Evolutionary conservation across 2,329 filamentous ascomycete genomes (phyloP).

Genomic region (Exophiala phaeomuriformis): DNA sequence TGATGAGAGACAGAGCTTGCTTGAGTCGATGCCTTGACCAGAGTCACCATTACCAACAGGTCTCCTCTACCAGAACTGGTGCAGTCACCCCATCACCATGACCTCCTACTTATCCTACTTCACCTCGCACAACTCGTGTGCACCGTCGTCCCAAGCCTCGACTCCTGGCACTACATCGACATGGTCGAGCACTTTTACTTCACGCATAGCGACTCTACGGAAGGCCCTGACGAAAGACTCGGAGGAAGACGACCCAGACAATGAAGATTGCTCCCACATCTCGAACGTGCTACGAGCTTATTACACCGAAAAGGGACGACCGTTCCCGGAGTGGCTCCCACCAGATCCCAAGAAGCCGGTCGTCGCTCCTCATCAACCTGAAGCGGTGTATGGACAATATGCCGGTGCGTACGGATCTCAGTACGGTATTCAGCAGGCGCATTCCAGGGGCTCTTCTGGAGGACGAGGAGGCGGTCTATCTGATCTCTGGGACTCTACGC

Average conservation of each 20-base stretch:
- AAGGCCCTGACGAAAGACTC: slow-evolving; percentile 61
- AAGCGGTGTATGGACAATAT: slow-evolving; percentile 51
- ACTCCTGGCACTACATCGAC: slow-evolving; percentile 18
- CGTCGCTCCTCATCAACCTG: slow-evolving; percentile 40
- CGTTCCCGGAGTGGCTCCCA: slow-evolving; percentile 79
- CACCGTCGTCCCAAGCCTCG: slow-evolving; percentile 9
- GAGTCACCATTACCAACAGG: no score
- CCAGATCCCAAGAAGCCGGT: slow-evolving; percentile 73
- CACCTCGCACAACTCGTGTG: slow-evolving; percentile 16
- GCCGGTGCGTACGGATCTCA: slow-evolving; percentile 8
- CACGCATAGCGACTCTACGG: slow-evolving; percentile 55
- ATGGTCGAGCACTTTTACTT: slow-evolving; percentile 51
- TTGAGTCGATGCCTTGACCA: no score
- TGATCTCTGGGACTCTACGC: slow-evolving; percentile 51
- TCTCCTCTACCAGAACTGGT: no score
- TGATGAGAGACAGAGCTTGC: no score
- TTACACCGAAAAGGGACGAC: slow-evolving; percentile 79
- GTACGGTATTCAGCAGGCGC: slow-evolving; percentile 30
- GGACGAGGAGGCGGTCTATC: slow-evolving; percentile 45
- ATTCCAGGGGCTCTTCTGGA: slow-evolving; percentile 33
- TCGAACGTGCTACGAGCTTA: slow-evolving; percentile 87
- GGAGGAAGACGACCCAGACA: slow-evolving; percentile 54
- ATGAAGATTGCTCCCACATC: slow-evolving; percentile 85
- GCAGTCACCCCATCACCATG: slow-evolving; percentile 5
- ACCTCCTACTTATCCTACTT: slow-evolving; percentile 26